phyloP scores from a whole-genome alignment of 768 basidiomycete species.

The Ramaria sp. region DNA sequence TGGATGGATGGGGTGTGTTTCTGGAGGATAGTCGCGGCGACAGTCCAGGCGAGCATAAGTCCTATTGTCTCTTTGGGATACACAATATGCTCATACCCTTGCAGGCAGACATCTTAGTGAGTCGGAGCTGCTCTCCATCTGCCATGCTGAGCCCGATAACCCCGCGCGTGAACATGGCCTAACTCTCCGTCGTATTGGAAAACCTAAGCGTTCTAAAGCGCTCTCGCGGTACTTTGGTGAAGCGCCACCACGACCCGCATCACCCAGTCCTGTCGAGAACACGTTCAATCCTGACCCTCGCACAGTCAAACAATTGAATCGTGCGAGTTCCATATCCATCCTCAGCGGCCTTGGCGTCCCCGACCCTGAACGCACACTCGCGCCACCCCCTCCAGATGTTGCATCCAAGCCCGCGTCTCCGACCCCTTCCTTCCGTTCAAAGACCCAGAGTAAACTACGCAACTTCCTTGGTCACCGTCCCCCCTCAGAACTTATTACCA shows the following conservation, averaged over 20 bases:
- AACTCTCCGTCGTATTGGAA: slow-evolving; percentile 46
- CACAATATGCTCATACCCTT: neutral
- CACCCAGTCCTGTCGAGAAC: slow-evolving; percentile 27
- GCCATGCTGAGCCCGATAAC: slow-evolving; percentile 69
- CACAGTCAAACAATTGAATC: slow-evolving; percentile 52
- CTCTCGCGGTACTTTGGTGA: slow-evolving; percentile 40
- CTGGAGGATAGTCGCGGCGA: slow-evolving; percentile 46
- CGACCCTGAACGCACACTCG: slow-evolving; percentile 59
- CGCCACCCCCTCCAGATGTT: slow-evolving; percentile 25
- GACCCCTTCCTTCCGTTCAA: slow-evolving; percentile 16
- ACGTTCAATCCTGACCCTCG: slow-evolving; percentile 2
- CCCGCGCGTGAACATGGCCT: slow-evolving; percentile 72
- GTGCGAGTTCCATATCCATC: slow-evolving; percentile 90
- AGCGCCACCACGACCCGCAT: slow-evolving; percentile 21
- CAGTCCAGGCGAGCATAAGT: slow-evolving; percentile 33
- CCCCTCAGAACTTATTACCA: slow-evolving; percentile 94
- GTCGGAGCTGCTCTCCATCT: slow-evolving; percentile 70
- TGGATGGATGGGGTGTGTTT: slow-evolving; percentile 88
- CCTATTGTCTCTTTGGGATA: neutral
- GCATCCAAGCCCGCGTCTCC: slow-evolving; percentile 5
- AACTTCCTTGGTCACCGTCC: slow-evolving; percentile 99
- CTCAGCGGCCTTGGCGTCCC: slow-evolving; percentile 87
- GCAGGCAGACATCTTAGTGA: slow-evolving; percentile 71
- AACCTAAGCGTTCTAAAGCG: slow-evolving; percentile 30
- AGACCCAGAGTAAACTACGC: slow-evolving; percentile 44